These are phyloP conservation scores for Carex myosuroides DNA, from an alignment of 176 grass and related monocot species.

Conservation along the genomic window DNA sequence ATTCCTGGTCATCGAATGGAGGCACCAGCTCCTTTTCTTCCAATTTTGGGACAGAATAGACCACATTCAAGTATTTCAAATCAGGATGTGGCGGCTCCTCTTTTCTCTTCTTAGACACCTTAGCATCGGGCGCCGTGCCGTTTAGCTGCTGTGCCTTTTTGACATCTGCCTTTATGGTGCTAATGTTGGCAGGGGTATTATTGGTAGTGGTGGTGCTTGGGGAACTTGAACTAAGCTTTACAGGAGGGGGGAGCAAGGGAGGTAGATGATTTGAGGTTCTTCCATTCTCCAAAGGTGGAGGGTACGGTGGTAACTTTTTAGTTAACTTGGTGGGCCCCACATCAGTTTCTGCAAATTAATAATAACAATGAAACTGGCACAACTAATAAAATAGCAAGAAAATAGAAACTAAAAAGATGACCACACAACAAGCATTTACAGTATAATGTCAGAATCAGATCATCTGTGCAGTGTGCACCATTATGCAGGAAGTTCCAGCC, in stretches of 20 bases:
- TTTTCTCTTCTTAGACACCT: conserved; percentile 16
- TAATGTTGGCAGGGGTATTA: neutral
- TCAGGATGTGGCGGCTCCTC: neutral
- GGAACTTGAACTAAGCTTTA: neutral
- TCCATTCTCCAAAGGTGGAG: conserved; percentile 12
- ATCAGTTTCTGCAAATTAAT: conserved; percentile 28
- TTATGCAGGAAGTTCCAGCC: neutral
- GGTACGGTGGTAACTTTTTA: conserved; percentile 15
- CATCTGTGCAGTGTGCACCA: neutral
- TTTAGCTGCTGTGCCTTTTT: conserved; percentile 10
- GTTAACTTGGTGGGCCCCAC: conserved; percentile 18
- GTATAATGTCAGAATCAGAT: neutral
- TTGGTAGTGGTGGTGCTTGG: neutral
- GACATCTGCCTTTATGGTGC: neutral
- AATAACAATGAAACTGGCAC: neutral
- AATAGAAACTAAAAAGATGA: neutral
- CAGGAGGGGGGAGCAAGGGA: neutral
- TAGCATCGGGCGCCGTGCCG: neutral
- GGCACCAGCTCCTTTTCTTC: conserved; percentile 6
- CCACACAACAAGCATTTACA: neutral
- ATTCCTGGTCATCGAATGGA: conserved; percentile 9
- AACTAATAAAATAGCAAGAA: neutral
- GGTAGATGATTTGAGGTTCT: conserved; percentile 10
- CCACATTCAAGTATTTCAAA: conserved; percentile 21
- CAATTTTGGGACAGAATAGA: conserved; percentile 24